These are phyloP conservation scores for Pueraria montana DNA, from an alignment of 306 rosid genomes.

Conservation along the genomic window DNA sequence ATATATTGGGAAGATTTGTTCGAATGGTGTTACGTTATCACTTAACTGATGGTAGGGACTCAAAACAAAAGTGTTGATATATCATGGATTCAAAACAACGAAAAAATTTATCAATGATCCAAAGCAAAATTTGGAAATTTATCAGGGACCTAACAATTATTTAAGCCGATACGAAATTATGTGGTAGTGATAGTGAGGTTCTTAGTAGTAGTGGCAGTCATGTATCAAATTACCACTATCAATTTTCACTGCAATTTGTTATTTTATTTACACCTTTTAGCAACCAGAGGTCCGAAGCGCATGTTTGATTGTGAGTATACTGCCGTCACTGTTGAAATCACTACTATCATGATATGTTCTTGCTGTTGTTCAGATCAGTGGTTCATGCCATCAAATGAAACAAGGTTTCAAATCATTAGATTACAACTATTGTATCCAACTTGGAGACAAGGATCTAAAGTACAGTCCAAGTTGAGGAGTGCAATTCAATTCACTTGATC, in stretches of 20 bases:
- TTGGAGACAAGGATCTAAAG: slow-evolving; percentile 14
- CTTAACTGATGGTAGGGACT: no score
- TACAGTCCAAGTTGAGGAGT: background rate
- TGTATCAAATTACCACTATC: background rate
- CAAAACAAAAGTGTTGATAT: no score
- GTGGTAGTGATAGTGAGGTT: background rate
- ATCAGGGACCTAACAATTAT: no score
- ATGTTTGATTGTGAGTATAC: background rate
- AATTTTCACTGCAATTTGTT: background rate
- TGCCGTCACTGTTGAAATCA: background rate
- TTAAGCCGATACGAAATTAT: slow-evolving; percentile 23
- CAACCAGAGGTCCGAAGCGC: background rate
- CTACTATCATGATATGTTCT: background rate
- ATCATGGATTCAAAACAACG: no score
- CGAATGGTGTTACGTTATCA: no score
- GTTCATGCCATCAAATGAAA: background rate
- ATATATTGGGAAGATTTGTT: no score
- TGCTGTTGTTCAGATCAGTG: background rate
- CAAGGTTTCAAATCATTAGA: background rate
- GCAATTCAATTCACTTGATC: background rate
- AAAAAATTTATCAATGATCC: no score
- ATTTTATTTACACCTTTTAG: background rate
- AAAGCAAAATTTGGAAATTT: no score
- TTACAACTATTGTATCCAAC: background rate
- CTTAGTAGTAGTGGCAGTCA: background rate